Evolutionary conservation across 257 asterid genomes (phyloP).

Genomic region (Fraxinus excelsior): DNA sequence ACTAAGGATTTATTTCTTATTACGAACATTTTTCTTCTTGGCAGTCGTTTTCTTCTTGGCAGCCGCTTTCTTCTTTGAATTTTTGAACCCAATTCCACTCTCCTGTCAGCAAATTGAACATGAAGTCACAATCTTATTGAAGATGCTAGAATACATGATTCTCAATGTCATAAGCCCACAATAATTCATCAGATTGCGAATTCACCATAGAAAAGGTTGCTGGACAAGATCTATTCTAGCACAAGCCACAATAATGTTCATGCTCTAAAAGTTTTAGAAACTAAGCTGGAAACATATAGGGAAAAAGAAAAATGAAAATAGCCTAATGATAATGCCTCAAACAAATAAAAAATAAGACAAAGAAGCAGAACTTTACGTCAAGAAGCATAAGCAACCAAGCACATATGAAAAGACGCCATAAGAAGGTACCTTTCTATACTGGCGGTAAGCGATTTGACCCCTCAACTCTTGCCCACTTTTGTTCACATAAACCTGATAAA

Average conservation of each 20-base stretch:
- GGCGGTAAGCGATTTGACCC: constrained; percentile 73
- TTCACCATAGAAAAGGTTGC: not conserved
- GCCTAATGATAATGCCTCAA: no score
- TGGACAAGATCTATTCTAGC: not conserved
- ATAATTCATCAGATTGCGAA: not conserved
- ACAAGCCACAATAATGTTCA: not conserved
- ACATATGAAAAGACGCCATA: constrained; percentile 11
- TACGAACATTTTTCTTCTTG: constrained; percentile 41
- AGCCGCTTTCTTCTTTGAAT: constrained; percentile 50
- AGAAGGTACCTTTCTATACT: constrained; percentile 62
- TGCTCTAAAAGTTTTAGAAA: not conserved
- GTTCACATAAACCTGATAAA: constrained; percentile 74
- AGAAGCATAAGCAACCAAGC: not conserved
- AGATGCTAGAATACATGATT: not conserved
- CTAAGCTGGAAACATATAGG: not conserved
- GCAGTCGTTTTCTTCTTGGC: constrained; percentile 39
- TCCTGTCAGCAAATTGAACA: constrained; percentile 47
- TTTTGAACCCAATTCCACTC: constrained; percentile 50
- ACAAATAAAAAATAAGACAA: not conserved
- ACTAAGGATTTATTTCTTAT: constrained; percentile 42
- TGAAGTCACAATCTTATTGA: not conserved
- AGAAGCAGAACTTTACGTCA: no score
- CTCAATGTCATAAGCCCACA: not conserved
- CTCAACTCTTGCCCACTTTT: constrained; percentile 74
- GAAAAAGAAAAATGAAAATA: no score